phyloP scores from a whole-genome alignment of 2,329 filamentous ascomycete genomes.

The Capronia coronata region DNA sequence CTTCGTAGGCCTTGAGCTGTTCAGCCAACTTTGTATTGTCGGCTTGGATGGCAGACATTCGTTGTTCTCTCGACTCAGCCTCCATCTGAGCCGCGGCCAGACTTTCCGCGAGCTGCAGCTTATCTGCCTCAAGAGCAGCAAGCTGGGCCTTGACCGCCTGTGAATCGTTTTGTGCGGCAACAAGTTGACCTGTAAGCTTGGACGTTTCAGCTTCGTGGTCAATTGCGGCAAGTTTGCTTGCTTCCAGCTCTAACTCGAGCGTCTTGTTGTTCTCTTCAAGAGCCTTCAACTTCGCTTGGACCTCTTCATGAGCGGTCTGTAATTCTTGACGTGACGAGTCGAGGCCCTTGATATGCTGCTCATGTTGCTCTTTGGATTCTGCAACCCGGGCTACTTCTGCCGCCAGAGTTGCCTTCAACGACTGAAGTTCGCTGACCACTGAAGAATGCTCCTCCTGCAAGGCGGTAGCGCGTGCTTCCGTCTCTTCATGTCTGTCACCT shows the following conservation, averaged over 20 bases:
- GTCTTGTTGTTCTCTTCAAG: slow-evolving; percentile 7
- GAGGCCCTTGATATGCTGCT: slow-evolving; percentile 8
- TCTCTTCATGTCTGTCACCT: slow-evolving; percentile 8
- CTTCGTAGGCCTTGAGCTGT: not conserved
- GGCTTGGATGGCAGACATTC: not conserved
- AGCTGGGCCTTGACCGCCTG: slow-evolving; percentile 53
- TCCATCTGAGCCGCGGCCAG: not conserved
- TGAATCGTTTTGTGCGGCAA: not conserved
- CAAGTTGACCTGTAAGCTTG: slow-evolving; percentile 2
- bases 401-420: slow-evolving; percentile 10
- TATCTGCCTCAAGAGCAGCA: slow-evolving; percentile 8
- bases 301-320: slow-evolving; percentile 12
- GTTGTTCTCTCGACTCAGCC: not conserved
- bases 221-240: slow-evolving; percentile 30
- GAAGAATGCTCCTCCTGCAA: slow-evolving; percentile 12
- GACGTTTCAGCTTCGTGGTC: slow-evolving; percentile 1
- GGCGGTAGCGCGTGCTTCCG: not conserved
- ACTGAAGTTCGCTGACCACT: slow-evolving; percentile 6
- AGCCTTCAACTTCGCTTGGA: slow-evolving; percentile 4
- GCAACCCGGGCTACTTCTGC: slow-evolving; percentile 3
- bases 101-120: slow-evolving; percentile 1
- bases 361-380: slow-evolving; percentile 8
- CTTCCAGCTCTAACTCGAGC: slow-evolving; percentile 30
- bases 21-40: slow-evolving; percentile 11
- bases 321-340: slow-evolving; percentile 10